A percentile compares a stretch with the other conserved stretches of the same genome.
phyloP scores from a whole-genome alignment of 495 filamentous ascomycete species.

The Penicillium taxi region DNA sequence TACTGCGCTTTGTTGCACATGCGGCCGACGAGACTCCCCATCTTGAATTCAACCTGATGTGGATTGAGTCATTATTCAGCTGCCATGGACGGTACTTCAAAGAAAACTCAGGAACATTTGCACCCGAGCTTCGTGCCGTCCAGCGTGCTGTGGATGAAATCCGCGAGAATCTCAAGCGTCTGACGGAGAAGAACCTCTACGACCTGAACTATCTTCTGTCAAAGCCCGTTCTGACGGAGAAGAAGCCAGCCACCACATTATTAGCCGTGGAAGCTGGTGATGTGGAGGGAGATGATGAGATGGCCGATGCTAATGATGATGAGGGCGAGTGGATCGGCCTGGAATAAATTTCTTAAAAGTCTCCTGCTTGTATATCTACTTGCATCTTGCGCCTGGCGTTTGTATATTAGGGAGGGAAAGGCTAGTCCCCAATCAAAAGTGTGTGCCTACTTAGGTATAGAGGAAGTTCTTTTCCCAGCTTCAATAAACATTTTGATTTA shows the following conservation, averaged over 20 bases:
- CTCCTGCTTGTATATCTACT: slow-evolving; percentile 22
- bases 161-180: slow-evolving; percentile 58
- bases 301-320: slow-evolving; percentile 28
- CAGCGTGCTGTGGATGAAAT: slow-evolving; percentile 70
- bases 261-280: slow-evolving; percentile 23
- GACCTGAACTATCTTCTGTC: slow-evolving; percentile 72
- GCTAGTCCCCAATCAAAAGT: slow-evolving; percentile 9
- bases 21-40: slow-evolving; percentile 87
- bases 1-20: slow-evolving; percentile 77
- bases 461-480: too few relatives aligned
- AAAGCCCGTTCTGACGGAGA: slow-evolving; percentile 31
- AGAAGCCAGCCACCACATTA: slow-evolving; percentile 22
- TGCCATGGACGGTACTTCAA: slow-evolving; percentile 76
- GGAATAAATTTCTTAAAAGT: slow-evolving; percentile 24
- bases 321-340: slow-evolving; percentile 37
- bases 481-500: too few relatives aligned
- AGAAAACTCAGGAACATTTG: slow-evolving; percentile 65
- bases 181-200: slow-evolving; percentile 82
- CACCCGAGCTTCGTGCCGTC: slow-evolving; percentile 72
- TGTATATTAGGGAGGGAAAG: slow-evolving; percentile 19
- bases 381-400: slow-evolving; percentile 42
- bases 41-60: slow-evolving; percentile 86
- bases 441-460: too few relatives aligned
- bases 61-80: slow-evolving; percentile 80
- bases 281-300: slow-evolving; percentile 23